Evolutionary conservation across 164 flowering plant species (phyloP).

Genomic region (Paratinospora sagittata): DNA sequence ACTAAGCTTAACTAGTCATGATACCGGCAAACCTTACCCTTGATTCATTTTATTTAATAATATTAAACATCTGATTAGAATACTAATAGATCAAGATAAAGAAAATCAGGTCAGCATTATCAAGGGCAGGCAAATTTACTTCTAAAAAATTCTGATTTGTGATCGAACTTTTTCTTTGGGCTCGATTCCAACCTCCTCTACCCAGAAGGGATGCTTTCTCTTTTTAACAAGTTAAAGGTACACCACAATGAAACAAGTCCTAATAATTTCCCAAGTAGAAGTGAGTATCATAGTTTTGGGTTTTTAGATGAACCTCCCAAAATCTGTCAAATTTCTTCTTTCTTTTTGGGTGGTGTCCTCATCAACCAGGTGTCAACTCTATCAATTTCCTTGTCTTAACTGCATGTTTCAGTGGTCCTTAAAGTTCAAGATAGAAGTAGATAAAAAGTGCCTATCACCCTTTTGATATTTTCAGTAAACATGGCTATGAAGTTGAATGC

Average conservation of each 20-base stretch:
- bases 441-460: neutral
- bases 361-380: neutral
- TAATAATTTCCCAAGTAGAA: no score
- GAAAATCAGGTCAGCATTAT: no score
- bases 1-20: no score
- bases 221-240: neutral
- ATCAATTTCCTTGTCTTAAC: neutral
- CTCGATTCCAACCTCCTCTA: neutral
- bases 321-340: neutral
- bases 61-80: no score
- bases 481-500: neutral
- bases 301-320: neutral
- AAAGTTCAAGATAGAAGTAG: slow-evolving; percentile 1
- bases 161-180: no score
- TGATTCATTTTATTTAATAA: no score
- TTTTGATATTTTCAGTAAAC: neutral
- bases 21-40: no score
- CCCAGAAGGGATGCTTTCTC: neutral
- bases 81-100: neutral
- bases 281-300: neutral
- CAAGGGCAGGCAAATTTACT: no score
- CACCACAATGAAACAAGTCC: neutral
- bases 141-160: no score
- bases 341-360: neutral
- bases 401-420: slow-evolving; percentile 5